phyloP scores from a whole-genome alignment of 2,329 filamentous ascomycete genomes.

The Zymoseptoria ardabiliae region DNA sequence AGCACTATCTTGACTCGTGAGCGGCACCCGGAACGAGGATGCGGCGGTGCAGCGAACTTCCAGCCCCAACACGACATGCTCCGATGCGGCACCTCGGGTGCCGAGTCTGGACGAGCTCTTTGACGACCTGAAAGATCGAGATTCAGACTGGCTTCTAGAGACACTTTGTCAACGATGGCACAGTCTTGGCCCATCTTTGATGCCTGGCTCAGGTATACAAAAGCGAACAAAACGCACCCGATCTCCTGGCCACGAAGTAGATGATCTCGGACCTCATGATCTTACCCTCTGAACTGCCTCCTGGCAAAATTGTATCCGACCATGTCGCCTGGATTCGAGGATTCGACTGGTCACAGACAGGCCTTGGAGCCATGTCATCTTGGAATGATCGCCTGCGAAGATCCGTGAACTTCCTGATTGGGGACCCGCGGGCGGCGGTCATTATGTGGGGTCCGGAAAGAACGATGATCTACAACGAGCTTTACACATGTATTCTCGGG shows the following conservation, averaged over 20 bases:
- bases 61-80: not conserved
- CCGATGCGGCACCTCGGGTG: not conserved
- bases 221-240: conserved; percentile 4
- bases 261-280: conserved; percentile 8
- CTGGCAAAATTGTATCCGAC: conserved; percentile 3
- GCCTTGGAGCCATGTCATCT: conserved; percentile 11
- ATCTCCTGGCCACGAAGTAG: conserved; percentile 1
- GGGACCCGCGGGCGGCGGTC: conserved; percentile 12
- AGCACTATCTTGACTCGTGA: not conserved
- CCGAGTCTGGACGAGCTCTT: conserved; percentile 7
- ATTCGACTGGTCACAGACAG: conserved; percentile 14
- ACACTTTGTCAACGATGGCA: conserved; percentile 4
- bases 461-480: conserved; percentile 32
- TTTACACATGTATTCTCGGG: conserved; percentile 28
- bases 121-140: conserved; percentile 1
- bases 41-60: not conserved
- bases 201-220: not conserved
- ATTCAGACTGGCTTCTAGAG: conserved; percentile 7
- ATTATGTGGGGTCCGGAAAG: conserved; percentile 24
- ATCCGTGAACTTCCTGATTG: conserved; percentile 13
- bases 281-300: conserved; percentile 5
- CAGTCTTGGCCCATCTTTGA: not conserved
- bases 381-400: conserved; percentile 13
- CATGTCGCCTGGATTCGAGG: conserved; percentile 12
- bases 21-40: not conserved